Conservation (phyloP, 2,329 filamentous ascomycete genomes). For the Trichoderma citrinoviride region DNA sequence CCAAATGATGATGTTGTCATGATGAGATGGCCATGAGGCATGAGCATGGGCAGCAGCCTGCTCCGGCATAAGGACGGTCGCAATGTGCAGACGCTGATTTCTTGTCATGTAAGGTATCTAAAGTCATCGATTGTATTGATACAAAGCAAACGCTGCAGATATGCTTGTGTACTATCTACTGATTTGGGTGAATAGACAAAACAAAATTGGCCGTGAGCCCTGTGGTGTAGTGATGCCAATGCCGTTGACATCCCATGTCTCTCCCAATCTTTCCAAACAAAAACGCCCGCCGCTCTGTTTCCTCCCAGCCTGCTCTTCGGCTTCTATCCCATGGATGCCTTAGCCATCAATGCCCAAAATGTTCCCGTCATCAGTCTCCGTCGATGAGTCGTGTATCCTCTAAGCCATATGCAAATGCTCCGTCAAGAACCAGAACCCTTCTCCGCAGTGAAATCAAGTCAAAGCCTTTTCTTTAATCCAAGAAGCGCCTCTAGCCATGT, state of each 20-base stretch:
- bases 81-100: neutral
- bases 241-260: neutral
- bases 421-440: neutral
- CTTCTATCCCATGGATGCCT: neutral
- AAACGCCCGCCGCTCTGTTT: slow-evolving; percentile 4
- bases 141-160: slow-evolving; percentile 19
- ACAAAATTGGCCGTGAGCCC: neutral
- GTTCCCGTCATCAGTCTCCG: neutral
- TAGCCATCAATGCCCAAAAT: neutral
- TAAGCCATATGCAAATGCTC: slow-evolving; percentile 3
- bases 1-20: no score
- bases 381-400: slow-evolving; percentile 1
- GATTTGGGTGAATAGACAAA: neutral
- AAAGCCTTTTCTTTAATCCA: slow-evolving; percentile 20
- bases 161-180: slow-evolving; percentile 11
- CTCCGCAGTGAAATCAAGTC: neutral
- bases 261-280: neutral
- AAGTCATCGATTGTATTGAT: neutral
- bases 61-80: neutral
- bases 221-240: slow-evolving; percentile 2
- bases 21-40: no score
- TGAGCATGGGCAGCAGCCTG: neutral
- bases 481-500: slow-evolving; percentile 18
- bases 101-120: neutral
- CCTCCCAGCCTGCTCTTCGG: neutral